These are phyloP conservation scores for Waltiozyma solani DNA, from an alignment of 1,139 yeast genomes.

Conservation along the genomic window DNA sequence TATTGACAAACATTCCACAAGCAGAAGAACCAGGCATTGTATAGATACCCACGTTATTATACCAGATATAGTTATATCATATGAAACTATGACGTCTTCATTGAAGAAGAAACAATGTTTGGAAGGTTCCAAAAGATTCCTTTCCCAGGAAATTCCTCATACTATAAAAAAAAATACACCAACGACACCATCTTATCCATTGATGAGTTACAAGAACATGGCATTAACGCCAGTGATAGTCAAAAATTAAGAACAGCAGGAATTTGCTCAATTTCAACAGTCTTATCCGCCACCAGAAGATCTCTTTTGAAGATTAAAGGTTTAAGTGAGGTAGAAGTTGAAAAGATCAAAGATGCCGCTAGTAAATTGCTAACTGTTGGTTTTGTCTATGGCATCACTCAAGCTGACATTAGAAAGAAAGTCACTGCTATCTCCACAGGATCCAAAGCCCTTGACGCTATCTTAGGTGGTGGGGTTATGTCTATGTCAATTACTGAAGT, in stretches of 20 bases:
- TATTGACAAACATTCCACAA: too few species aligned
- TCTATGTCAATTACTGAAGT: constrained; percentile 57
- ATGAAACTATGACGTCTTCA: too few species aligned
- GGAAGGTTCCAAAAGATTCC: too few species aligned
- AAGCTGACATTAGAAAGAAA: constrained; percentile 37
- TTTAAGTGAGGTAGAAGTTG: constrained; percentile 47
- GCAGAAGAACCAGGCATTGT: too few species aligned
- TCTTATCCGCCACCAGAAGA: constrained; percentile 43
- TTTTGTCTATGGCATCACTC: constrained; percentile 43
- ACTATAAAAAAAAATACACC: too few species aligned
- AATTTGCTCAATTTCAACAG: constrained; percentile 42
- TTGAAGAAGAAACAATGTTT: too few species aligned
- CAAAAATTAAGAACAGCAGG: constrained; percentile 44
- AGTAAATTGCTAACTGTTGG: constrained; percentile 39
- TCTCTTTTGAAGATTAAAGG: constrained; percentile 44
- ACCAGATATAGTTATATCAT: too few species aligned
- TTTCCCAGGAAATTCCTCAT: neutral
- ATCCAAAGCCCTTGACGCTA: constrained; percentile 39
- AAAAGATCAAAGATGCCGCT: constrained; percentile 54
- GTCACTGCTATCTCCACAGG: constrained; percentile 44
- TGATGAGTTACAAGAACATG: constrained; percentile 46
- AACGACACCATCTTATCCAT: constrained; percentile 25
- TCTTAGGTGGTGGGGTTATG: constrained; percentile 49
- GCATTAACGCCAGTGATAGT: constrained; percentile 50
- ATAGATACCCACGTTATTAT: too few species aligned